Evolutionary conservation across 108 stramenopile species (phyloP), one percentile per base, ranked within the genome.

Genomic region (Seminavis robusta): DNA sequence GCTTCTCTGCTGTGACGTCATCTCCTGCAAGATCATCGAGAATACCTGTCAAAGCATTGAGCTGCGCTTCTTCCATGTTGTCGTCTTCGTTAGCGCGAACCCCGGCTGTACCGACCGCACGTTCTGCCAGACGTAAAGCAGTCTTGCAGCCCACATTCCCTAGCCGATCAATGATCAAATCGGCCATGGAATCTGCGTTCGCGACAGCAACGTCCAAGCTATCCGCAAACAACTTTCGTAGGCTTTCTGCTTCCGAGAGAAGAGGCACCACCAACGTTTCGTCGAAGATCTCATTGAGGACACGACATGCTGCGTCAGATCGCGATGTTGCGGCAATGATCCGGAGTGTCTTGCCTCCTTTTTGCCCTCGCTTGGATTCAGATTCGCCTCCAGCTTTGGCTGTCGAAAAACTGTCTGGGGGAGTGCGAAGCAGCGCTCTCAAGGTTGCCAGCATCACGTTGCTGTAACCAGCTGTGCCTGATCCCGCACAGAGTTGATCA

Each of bases 381-480:
- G 61, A 59, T 23, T 81, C 69, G 0, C 81, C 78, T 34, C 79
- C 79, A 28, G 78, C 76, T 41, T 62, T 74, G 9, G 78, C 71
- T 4, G 47, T 64, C 15, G 64, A 51, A 15, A 62, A 46, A 39
- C 65, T 66, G 0, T 54, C 52, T 9, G 88, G 80, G 27, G 88
- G 83, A 1, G 81, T 71, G 33, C 88, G 66, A 2, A 89, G 56
- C 38, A 89, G 54, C 7, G 88, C 88, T 64, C 88, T 31, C n/a
- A 89, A 52, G 21, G 88, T 90, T 1, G 87, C 72, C 28, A 90
- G 20, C 84, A 90, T 90, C 17, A 86, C 57, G 31, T 77, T 81
- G 33, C 81, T 83, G 44, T 86, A 86, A 0, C 80, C 88, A 0
- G 60, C 70, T 20, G 61, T 52, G n/a, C 82, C 80, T 10, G 38